Conservation (phyloP, 2,329 filamentous ascomycete species). For the Amylocarpus encephaloides region DNA sequence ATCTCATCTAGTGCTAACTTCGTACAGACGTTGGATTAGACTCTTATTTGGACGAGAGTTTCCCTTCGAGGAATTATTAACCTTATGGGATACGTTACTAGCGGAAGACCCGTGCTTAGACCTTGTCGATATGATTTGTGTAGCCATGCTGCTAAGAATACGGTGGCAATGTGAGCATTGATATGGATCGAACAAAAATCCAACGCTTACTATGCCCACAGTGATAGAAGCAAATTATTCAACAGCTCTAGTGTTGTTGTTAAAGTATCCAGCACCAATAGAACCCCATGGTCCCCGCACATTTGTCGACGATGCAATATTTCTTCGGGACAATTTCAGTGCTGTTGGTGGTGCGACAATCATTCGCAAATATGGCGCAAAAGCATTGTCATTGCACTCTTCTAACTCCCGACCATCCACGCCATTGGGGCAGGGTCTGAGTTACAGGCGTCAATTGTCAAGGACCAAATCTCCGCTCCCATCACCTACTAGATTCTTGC, state of each 20-base stretch:
- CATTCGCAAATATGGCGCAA: constrained; percentile 65
- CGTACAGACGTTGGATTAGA: constrained; percentile 69
- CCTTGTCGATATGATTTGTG: constrained; percentile 82
- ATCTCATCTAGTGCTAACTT: constrained; percentile 1
- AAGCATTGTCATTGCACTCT: constrained; percentile 35
- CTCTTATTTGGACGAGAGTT: constrained; percentile 92
- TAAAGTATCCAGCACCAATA: constrained; percentile 71
- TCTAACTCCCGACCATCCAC: constrained; percentile 25
- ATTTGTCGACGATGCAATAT: constrained; percentile 81
- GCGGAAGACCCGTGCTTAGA: constrained; percentile 75
- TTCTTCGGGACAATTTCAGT: constrained; percentile 60
- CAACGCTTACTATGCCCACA: constrained; percentile 33
- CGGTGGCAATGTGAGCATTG: constrained; percentile 70
- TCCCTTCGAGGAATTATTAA: constrained; percentile 74
- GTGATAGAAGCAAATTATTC: constrained; percentile 87
- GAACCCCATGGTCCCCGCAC: constrained; percentile 62
- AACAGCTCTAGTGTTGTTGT: constrained; percentile 69
- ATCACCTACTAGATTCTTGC: constrained; percentile 35
- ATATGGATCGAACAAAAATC: not conserved
- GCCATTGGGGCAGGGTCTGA: constrained; percentile 24
- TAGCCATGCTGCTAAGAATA: constrained; percentile 88
- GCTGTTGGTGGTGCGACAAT: constrained; percentile 56
- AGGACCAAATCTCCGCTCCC: constrained; percentile 27
- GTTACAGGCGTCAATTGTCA: constrained; percentile 18
- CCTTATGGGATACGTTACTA: constrained; percentile 88